Conservation (phyloP, 1,284 basidiomycete species). For the Fomes fomentarius region DNA sequence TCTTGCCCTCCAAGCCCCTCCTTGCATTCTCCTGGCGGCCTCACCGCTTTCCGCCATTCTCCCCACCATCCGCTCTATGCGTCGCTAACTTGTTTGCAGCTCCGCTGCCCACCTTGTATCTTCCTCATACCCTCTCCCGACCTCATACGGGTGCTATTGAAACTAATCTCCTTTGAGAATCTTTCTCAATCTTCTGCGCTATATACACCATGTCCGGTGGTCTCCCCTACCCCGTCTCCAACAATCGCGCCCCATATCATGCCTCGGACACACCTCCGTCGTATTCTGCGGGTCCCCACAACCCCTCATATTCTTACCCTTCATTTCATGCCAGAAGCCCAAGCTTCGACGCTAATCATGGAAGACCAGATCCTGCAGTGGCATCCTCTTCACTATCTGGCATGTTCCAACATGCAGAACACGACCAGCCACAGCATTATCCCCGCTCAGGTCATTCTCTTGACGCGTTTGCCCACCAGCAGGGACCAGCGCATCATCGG, state of each 20-base stretch:
- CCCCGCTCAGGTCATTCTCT: conserved; percentile 10
- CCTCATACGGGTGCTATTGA: conserved; percentile 26
- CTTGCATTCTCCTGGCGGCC: not conserved
- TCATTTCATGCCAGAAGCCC: conserved; percentile 11
- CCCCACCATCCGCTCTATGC: conserved; percentile 1
- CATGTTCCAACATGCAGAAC: conserved; percentile 25
- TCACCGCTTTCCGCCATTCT: not conserved
- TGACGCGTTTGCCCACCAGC: conserved; percentile 19
- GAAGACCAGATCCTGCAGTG: conserved; percentile 14
- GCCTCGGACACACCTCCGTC: conserved; percentile 8
- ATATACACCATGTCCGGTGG: conserved; percentile 22
- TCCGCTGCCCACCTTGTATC: conserved; percentile 17
- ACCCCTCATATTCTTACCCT: conserved; percentile 15
- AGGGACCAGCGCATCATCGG: conserved; percentile 5
- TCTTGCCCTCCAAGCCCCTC: conserved; percentile 15
- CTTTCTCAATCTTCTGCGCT: conserved; percentile 3
- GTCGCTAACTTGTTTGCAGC: conserved; percentile 15
- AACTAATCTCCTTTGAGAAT: conserved; percentile 16
- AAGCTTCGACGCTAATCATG: conserved; percentile 16
- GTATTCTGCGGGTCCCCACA: conserved; percentile 11
- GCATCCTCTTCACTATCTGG: conserved; percentile 22
- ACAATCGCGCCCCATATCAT: conserved; percentile 24
- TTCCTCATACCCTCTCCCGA: conserved; percentile 17
- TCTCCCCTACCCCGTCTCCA: conserved; percentile 26
- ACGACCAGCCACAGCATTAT: conserved; percentile 22